Percentiles rank a stretch among this genome's conserved stretches.
Conservation (phyloP, 106 monocot genomes). For the Acorus gramineus region DNA sequence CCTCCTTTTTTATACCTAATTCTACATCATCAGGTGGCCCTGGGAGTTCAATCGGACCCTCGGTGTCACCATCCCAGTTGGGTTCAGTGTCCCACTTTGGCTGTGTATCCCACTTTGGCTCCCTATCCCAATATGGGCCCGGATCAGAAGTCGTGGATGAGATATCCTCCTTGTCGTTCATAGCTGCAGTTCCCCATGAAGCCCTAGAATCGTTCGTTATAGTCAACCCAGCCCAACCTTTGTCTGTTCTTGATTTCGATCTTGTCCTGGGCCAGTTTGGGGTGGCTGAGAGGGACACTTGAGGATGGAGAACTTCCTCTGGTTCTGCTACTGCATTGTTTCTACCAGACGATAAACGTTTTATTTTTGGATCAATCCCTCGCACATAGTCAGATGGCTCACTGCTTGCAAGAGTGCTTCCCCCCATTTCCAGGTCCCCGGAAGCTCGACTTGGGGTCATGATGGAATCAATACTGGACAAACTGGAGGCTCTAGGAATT, state of each 20-base stretch:
- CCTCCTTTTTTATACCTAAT: slow-evolving; percentile 20
- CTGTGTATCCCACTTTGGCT: slow-evolving; percentile 62
- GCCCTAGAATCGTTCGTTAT: slow-evolving; percentile 49
- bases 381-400: slow-evolving; percentile 94
- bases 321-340: slow-evolving; percentile 54
- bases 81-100: slow-evolving; percentile 40
- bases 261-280: slow-evolving; percentile 80
- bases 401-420: slow-evolving; percentile 47
- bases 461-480: slow-evolving; percentile 89
- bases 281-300: slow-evolving; percentile 35
- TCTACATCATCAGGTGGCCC: slow-evolving; percentile 38
- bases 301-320: slow-evolving; percentile 81
- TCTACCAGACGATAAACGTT: slow-evolving; percentile 62
- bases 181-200: slow-evolving; percentile 42
- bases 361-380: slow-evolving; percentile 75
- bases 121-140: slow-evolving; percentile 56
- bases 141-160: slow-evolving; percentile 85
- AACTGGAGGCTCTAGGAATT: slow-evolving; percentile 73
- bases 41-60: slow-evolving; percentile 44
- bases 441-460: slow-evolving; percentile 69
- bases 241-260: slow-evolving; percentile 72
- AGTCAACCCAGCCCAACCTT: slow-evolving; percentile 50
- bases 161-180: slow-evolving; percentile 67
- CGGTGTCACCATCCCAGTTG: slow-evolving; percentile 24
- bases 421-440: slow-evolving; percentile 41